Evolutionary conservation across 768 basidiomycete species (phyloP).

Genomic region (Panaeolus cyanescens): DNA sequence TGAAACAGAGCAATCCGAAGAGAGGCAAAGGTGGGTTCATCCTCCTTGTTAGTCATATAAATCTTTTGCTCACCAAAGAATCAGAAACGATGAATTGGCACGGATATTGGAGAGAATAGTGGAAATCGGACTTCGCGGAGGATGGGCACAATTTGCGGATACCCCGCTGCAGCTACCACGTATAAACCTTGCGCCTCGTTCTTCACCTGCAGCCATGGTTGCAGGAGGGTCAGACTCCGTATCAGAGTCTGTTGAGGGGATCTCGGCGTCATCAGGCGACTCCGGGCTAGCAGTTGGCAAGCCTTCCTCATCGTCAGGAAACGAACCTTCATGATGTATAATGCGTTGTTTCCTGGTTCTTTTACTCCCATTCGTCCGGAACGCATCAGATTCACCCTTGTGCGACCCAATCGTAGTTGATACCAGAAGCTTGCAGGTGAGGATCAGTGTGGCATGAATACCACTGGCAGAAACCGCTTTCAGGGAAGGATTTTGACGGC

Average conservation of each 20-base stretch:
- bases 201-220: neutral
- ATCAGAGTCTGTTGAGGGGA: neutral
- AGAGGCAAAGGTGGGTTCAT: conserved; percentile 34
- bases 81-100: conserved; percentile 67
- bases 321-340: neutral
- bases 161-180: conserved; percentile 55
- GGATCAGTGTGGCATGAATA: too few species aligned
- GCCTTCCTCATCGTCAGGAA: neutral
- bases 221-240: neutral
- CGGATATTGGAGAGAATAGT: conserved; percentile 67
- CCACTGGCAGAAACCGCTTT: too few species aligned
- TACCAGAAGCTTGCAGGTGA: too few species aligned
- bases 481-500: too few species aligned
- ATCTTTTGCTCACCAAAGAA: neutral
- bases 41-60: neutral
- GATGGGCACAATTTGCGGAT: conserved; percentile 65
- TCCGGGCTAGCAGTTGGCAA: neutral
- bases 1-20: conserved; percentile 47
- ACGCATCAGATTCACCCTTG: too few species aligned
- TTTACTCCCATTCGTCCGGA: too few species aligned
- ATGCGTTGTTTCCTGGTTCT: too few species aligned
- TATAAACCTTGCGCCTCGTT: conserved; percentile 31
- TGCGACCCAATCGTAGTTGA: too few species aligned
- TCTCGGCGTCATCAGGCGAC: neutral
- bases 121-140: conserved; percentile 64